These are phyloP conservation scores for Curvularia eragrostidis DNA, from an alignment of 2,329 filamentous ascomycete species.

Conservation along the genomic window DNA sequence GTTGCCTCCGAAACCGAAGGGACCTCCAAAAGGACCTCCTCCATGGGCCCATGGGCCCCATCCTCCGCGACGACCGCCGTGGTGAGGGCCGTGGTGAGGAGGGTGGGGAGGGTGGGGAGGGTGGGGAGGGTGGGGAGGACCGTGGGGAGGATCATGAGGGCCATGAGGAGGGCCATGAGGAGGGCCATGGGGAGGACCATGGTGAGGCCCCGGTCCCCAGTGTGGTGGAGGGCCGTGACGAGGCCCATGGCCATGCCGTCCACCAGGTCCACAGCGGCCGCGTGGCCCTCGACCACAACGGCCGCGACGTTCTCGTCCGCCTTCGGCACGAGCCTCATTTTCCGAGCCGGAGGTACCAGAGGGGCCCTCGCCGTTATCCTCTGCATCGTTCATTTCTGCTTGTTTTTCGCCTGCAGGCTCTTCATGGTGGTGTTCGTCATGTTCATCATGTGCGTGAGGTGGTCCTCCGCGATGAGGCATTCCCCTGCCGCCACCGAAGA, in stretches of 20 bases:
- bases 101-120: no score
- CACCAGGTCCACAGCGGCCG: slow-evolving; percentile 33
- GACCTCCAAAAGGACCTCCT: slow-evolving; percentile 22
- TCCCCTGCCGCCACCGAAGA: slow-evolving; percentile 34
- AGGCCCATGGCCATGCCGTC: slow-evolving; percentile 26
- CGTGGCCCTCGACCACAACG: slow-evolving; percentile 30
- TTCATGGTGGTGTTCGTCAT: slow-evolving; percentile 25
- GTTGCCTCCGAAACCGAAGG: no score
- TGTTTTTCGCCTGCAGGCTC: slow-evolving; percentile 19
- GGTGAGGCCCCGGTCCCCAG: slow-evolving; percentile 16
- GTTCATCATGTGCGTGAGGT: slow-evolving; percentile 32
- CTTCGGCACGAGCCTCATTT: slow-evolving; percentile 23
- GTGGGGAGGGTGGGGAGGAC: slow-evolving; percentile 24
- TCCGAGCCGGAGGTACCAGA: slow-evolving; percentile 37
- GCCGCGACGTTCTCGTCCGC: slow-evolving; percentile 27
- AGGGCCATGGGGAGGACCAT: slow-evolving; percentile 25
- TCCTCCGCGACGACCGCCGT: slow-evolving; percentile 27
- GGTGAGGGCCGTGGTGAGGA: slow-evolving; percentile 25
- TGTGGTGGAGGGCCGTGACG: slow-evolving; percentile 23
- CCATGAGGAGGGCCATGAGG: slow-evolving; percentile 16
- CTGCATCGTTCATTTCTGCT: slow-evolving; percentile 22
- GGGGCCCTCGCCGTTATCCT: slow-evolving; percentile 42
- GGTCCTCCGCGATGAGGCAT: slow-evolving; percentile 42
- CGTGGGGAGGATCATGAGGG: slow-evolving; percentile 25
- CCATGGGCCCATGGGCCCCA: slow-evolving; percentile 37